Percentiles rank a stretch among this genome's conserved stretches.
phyloP scores from a whole-genome alignment of 495 filamentous ascomycete genomes.

The Podospora pseudocomata region DNA sequence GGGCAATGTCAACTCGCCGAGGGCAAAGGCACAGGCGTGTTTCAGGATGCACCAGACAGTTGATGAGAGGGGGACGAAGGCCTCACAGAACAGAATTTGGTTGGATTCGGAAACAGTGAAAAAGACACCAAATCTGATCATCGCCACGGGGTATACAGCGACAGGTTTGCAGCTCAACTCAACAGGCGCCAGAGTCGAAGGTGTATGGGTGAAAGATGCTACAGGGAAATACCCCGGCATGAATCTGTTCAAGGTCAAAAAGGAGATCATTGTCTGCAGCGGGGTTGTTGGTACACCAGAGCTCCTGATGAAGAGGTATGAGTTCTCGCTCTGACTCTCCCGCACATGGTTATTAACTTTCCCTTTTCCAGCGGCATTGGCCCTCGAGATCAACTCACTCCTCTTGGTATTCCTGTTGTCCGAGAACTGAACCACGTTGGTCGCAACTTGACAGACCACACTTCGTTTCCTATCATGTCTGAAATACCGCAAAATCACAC shows the following conservation, averaged over 20 bases:
- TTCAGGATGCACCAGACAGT: slow-evolving; percentile 27
- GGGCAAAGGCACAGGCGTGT: slow-evolving; percentile 20
- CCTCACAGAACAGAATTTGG: slow-evolving; percentile 24
- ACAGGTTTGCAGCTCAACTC: not conserved
- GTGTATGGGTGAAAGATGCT: not conserved
- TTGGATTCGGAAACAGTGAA: slow-evolving; percentile 5
- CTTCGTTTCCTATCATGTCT: slow-evolving; percentile 22
- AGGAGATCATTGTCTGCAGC: not conserved
- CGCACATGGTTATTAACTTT: not conserved
- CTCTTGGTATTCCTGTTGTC: slow-evolving; percentile 25
- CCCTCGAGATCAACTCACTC: not conserved
- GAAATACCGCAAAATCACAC: slow-evolving; percentile 26
- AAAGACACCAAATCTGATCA: not conserved
- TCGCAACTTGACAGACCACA: slow-evolving; percentile 24
- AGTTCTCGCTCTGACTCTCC: not conserved
- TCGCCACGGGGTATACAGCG: not conserved
- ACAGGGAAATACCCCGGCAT: not conserved
- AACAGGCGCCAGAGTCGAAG: not conserved
- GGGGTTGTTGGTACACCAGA: not conserved
- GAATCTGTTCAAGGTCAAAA: not conserved
- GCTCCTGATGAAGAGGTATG: not conserved
- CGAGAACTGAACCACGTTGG: slow-evolving; percentile 34
- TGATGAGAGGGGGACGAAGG: slow-evolving; percentile 17
- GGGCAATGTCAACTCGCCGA: not conserved
- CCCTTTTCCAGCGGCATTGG: not conserved